Conservation (phyloP, 2,329 filamentous ascomycete genomes). For the Cadophora luteo-olivacea region DNA sequence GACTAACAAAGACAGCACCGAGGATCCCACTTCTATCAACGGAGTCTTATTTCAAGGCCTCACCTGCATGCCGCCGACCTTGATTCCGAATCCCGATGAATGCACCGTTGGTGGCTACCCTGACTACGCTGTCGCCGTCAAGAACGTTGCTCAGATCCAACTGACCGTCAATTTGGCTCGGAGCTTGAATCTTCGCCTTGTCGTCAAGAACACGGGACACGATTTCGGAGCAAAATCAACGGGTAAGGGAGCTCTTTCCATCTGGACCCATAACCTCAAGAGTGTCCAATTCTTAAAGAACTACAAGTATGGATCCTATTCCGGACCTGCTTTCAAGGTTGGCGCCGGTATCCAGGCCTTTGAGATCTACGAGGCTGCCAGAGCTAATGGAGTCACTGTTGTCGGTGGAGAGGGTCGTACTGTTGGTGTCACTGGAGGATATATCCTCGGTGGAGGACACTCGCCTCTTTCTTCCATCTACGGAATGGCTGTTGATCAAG, state of each 20-base stretch:
- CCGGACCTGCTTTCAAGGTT: conserved; percentile 47
- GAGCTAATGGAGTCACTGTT: conserved; percentile 52
- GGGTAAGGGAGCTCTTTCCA: conserved; percentile 49
- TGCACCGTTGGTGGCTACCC: conserved; percentile 34
- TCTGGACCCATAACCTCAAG: conserved; percentile 58
- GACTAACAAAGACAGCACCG: conserved; percentile 40
- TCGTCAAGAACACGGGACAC: conserved; percentile 54
- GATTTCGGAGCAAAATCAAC: conserved; percentile 51
- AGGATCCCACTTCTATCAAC: conserved; percentile 53
- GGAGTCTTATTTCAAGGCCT: conserved; percentile 53
- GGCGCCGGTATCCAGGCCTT: conserved; percentile 54
- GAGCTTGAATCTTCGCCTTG: conserved; percentile 43
- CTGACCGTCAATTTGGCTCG: conserved; percentile 45
- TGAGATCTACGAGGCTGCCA: conserved; percentile 50
- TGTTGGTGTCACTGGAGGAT: conserved; percentile 57
- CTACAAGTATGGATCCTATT: conserved; percentile 43
- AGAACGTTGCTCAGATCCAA: conserved; percentile 33
- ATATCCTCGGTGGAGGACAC: conserved; percentile 66
- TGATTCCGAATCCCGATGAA: conserved; percentile 11
- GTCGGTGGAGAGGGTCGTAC: conserved; percentile 55
- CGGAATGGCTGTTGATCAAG: conserved; percentile 66
- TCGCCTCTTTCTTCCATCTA: conserved; percentile 57
- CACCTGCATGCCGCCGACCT: conserved; percentile 43
- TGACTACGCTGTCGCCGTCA: conserved; percentile 37
- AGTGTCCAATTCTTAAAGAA: conserved; percentile 47